These are phyloP conservation scores for Erysimum cheiranthoides DNA, from an alignment of 345 rosid genomes.

Conservation along the genomic window DNA sequence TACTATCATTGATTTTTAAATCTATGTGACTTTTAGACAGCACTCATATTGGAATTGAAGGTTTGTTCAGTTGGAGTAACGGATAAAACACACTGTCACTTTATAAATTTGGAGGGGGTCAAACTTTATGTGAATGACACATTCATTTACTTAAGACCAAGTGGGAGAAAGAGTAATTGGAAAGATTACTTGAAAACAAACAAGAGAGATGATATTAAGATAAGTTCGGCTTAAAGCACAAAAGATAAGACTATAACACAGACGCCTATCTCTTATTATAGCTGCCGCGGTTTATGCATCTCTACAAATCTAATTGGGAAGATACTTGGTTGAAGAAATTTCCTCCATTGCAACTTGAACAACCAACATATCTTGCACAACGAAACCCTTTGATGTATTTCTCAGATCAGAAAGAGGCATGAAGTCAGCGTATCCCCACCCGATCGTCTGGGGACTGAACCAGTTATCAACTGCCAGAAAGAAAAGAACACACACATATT, in stretches of 20 bases:
- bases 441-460: slow-evolving; percentile 1
- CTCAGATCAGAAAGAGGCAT: slow-evolving; percentile 23
- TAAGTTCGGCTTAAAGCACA: background rate
- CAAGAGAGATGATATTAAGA: background rate
- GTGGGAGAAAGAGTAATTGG: background rate
- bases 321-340: slow-evolving; percentile 23
- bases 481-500: background rate
- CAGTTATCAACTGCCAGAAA: slow-evolving; percentile 28
- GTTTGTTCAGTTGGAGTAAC: too few species aligned
- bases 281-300: background rate
- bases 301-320: background rate
- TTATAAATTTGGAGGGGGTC: too few species aligned
- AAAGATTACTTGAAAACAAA: background rate
- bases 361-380: slow-evolving; percentile 27
- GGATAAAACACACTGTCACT: too few species aligned
- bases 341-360: slow-evolving; percentile 38
- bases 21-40: too few species aligned
- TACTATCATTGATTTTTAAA: too few species aligned
- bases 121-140: background rate
- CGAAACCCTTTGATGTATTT: slow-evolving; percentile 33
- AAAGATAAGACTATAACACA: background rate
- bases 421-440: slow-evolving; percentile 27
- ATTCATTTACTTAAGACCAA: background rate
- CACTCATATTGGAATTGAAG: too few species aligned
- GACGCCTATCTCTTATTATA: background rate